Base-by-base conservation (phyloP, 257 asterid species). In the Coffea canephora region DNA sequence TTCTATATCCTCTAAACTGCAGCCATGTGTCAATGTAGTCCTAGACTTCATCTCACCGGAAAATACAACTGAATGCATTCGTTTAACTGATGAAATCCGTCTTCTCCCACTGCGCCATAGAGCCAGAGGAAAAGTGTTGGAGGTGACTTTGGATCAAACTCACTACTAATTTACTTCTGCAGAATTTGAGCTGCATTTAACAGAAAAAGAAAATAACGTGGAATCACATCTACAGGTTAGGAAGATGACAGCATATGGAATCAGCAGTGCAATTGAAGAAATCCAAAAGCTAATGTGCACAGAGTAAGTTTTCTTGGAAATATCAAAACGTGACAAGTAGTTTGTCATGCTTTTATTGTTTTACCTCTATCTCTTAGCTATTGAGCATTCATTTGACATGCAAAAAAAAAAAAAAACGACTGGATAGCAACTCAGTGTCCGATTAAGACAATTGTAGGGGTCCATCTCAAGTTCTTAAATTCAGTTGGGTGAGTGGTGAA, bases 11-110 rank as follows among this genome's bases (percentile, higher is more conserved):
- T 79, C 84, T 49, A 9, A 71, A 75, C 86, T 84, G 41, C 95
- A 96, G 99, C 89, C 99, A 39, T 94, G 97, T 64, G 92, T 94
- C 74, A 90, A 84, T 76, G 82, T 94, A 67, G 94, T 91, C 69
- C 59, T 94, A 89, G 94, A 94, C 89, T 96, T 96, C 90, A 86
- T 94, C 87, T 96, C 99, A 18, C 99, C 99, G 14, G 99, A 96
- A 88, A 96, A 84, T 86, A 91, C 89, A 52, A 77, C 93, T 34
- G 95, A 87, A 80, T 92, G 98, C 85, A 82, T 92, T 69, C 87
- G 89, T 79, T 64, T 94, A 89, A 86, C 82, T 74, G 97, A 96
- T 68, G 98, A 96, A 86, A 94, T 96, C 57, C 96, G 96, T 57
- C 87, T 82, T 73, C 98, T 96, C 82, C 98, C 99, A 59, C 18